Percentiles rank a stretch among this genome's conserved stretches.
phyloP scores from a whole-genome alignment of 352 stramenopile species.

The Lagenidium sp. region DNA sequence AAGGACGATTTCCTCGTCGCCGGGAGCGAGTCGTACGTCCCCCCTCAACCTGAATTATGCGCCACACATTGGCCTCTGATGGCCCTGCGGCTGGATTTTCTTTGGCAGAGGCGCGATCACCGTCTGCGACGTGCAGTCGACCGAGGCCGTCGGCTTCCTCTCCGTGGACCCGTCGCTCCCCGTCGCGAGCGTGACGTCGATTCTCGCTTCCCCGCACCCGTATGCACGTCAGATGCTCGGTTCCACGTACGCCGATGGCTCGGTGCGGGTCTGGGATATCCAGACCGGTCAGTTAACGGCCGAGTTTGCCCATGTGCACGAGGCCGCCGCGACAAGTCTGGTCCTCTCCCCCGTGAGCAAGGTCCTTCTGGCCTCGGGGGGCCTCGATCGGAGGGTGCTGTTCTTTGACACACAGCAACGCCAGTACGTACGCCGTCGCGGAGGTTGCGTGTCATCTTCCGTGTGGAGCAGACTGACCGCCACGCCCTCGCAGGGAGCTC shows the following conservation, averaged over 20 bases:
- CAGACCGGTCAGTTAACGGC: conserved; percentile 35
- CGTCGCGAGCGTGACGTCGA: conserved; percentile 38
- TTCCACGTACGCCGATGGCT: conserved; percentile 48
- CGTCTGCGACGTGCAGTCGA: conserved; percentile 48
- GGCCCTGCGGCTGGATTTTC: background rate
- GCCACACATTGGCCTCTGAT: too few species aligned
- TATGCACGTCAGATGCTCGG: conserved; percentile 46
- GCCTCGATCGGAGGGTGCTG: conserved; percentile 55
- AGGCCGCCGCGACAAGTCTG: conserved; percentile 40
- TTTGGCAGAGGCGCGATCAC: conserved; percentile 41
- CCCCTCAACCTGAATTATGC: too few species aligned
- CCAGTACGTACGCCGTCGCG: conserved; percentile 22
- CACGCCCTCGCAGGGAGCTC: conserved; percentile 24
- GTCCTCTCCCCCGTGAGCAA: conserved; percentile 66
- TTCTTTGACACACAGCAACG: conserved; percentile 62
- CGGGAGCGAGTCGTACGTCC: conserved; percentile 47
- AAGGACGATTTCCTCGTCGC: conserved; percentile 68
- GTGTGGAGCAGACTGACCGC: background rate
- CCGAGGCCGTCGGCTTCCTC: conserved; percentile 38
- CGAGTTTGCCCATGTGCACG: conserved; percentile 51
- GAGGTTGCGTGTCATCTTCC: background rate
- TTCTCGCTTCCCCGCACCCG: conserved; percentile 53
- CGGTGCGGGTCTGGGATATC: conserved; percentile 59
- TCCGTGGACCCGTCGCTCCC: conserved; percentile 32
- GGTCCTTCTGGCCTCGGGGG: conserved; percentile 42